Conservation (phyloP, 495 filamentous ascomycete species). For the Daldinia caldariorum region DNA sequence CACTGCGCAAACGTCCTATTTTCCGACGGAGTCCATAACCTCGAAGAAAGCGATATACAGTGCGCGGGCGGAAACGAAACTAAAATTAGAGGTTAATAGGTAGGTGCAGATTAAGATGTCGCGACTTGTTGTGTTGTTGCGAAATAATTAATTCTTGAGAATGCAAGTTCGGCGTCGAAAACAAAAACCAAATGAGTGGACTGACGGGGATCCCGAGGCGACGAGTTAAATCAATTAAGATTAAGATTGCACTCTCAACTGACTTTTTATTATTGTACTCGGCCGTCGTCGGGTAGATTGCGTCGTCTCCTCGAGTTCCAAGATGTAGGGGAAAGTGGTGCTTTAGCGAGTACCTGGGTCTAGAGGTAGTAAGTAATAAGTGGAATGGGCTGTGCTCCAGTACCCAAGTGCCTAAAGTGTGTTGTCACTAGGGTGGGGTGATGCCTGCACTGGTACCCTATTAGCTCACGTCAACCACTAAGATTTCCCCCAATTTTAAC, state of each 20-base stretch:
- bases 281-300: slow-evolving; percentile 13
- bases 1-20: slow-evolving; percentile 31
- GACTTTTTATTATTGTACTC: slow-evolving; percentile 29
- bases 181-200: slow-evolving; percentile 42
- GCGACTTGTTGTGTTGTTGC: slow-evolving; percentile 25
- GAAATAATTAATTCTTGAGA: slow-evolving; percentile 1
- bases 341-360: slow-evolving; percentile 12
- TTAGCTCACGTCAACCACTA: slow-evolving; percentile 34
- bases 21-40: slow-evolving; percentile 39
- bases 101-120: slow-evolving; percentile 19
- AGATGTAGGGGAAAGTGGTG: slow-evolving; percentile 32
- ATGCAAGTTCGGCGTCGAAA: slow-evolving; percentile 17
- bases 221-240: slow-evolving; percentile 13
- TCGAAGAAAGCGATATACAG: slow-evolving; percentile 23
- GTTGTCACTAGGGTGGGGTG: slow-evolving; percentile 40
- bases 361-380: slow-evolving; percentile 11
- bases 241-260: slow-evolving; percentile 16
- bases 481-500: slow-evolving; percentile 38
- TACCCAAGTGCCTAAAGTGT: slow-evolving; percentile 30
- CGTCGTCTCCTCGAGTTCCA: slow-evolving; percentile 28
- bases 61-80: not conserved
- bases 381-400: slow-evolving; percentile 35
- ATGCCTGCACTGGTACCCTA: slow-evolving; percentile 42
- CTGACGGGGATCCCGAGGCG: slow-evolving; percentile 17
- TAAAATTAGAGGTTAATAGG: slow-evolving; percentile 13